Conservation (phyloP, 2,329 filamentous ascomycete species). For the Trichoderma koningii region DNA sequence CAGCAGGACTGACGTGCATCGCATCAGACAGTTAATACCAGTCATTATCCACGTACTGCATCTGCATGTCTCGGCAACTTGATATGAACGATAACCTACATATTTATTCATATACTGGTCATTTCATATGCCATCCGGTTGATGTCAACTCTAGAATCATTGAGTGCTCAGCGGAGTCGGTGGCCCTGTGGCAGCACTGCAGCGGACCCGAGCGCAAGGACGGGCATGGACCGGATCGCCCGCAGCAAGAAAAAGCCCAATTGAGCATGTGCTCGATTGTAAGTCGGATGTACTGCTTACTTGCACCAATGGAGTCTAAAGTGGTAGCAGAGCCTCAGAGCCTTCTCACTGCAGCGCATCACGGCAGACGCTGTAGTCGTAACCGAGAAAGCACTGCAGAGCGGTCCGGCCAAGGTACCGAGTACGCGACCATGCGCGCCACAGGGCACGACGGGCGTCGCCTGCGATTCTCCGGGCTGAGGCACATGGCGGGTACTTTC, state of each 20-base stretch:
- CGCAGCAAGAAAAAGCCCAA: neutral
- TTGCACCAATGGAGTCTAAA: too few relatives aligned
- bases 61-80: neutral
- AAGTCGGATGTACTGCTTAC: neutral
- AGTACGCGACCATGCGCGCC: neutral
- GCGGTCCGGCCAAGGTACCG: neutral
- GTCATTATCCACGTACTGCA: neutral
- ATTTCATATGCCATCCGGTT: slow-evolving; percentile 7
- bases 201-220: slow-evolving; percentile 13
- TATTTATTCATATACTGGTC: neutral
- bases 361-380: slow-evolving; percentile 5
- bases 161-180: neutral
- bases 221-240: slow-evolving; percentile 7
- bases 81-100: neutral
- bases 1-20: neutral
- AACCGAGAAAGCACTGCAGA: neutral
- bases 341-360: slow-evolving; percentile 2
- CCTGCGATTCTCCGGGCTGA: slow-evolving; percentile 5
- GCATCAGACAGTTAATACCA: neutral
- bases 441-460: neutral
- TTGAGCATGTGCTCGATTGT: too few relatives aligned
- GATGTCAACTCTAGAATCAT: neutral
- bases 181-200: slow-evolving; percentile 21
- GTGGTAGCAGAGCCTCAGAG: neutral
- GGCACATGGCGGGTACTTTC: neutral